phyloP scores from a whole-genome alignment of 495 filamentous ascomycete genomes.

The Xylaria bambusicola region DNA sequence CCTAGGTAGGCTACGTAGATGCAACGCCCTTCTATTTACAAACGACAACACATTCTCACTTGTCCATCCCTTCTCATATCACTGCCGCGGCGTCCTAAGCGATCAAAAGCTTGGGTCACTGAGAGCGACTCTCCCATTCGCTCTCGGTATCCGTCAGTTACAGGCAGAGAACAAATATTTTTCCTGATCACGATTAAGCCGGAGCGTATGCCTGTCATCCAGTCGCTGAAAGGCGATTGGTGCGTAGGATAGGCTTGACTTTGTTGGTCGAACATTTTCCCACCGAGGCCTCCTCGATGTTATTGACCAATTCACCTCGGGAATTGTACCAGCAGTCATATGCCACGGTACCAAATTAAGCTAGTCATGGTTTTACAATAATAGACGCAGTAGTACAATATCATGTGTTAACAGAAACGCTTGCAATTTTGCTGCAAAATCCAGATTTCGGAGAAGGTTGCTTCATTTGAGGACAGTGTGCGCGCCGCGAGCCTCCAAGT shows the following conservation, averaged over 20 bases:
- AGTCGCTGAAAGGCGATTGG: conserved; percentile 75
- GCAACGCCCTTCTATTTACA: background rate
- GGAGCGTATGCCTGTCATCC: conserved; percentile 68
- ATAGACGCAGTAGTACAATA: background rate
- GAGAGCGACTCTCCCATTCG: conserved; percentile 47
- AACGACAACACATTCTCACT: background rate
- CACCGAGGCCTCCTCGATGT: background rate
- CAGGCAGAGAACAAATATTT: conserved; percentile 47
- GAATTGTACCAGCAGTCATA: background rate
- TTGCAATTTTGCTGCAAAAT: background rate
- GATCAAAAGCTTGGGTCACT: conserved; percentile 46
- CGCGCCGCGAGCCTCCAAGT: conserved; percentile 84
- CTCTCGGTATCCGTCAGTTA: conserved; percentile 45
- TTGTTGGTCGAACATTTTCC: conserved; percentile 67
- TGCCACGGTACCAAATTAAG: background rate
- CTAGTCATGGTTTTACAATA: background rate
- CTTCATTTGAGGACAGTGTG: conserved; percentile 82
- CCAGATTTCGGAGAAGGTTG: background rate
- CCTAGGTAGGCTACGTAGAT: background rate
- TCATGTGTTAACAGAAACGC: background rate
- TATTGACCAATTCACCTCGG: background rate
- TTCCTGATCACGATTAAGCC: conserved; percentile 87
- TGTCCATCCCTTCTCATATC: background rate
- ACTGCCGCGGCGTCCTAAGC: conserved; percentile 37
- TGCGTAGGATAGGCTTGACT: conserved; percentile 92